These are phyloP conservation scores for Fonsecaea multimorphosa DNA, from an alignment of 2,329 filamentous ascomycete genomes.

Conservation along the genomic window DNA sequence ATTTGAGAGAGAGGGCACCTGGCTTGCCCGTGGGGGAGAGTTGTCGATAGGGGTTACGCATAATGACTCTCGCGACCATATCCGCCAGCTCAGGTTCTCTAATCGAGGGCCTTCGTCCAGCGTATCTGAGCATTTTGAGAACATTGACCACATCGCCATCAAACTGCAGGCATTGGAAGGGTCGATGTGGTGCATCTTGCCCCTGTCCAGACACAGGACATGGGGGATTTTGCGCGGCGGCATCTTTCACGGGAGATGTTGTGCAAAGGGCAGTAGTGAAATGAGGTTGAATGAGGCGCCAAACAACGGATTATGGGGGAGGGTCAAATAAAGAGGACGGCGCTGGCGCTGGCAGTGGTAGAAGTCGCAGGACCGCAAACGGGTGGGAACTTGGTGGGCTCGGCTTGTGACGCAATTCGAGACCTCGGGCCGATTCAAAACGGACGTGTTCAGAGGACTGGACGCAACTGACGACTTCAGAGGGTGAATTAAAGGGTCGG, in stretches of 20 bases:
- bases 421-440: constrained; percentile 28
- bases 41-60: constrained; percentile 63
- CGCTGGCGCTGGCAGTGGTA: constrained; percentile 12
- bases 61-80: constrained; percentile 93
- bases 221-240: constrained; percentile 76
- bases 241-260: constrained; percentile 62
- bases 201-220: constrained; percentile 88
- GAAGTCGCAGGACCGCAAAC: constrained; percentile 16
- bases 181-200: constrained; percentile 92
- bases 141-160: constrained; percentile 97
- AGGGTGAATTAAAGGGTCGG: neutral
- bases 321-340: constrained; percentile 8
- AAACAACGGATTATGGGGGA: constrained; percentile 8
- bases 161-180: constrained; percentile 90
- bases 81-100: constrained; percentile 93
- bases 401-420: constrained; percentile 36
- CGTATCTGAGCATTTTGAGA: constrained; percentile 91
- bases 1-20: constrained; percentile 74
- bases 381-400: constrained; percentile 24
- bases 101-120: constrained; percentile 90
- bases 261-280: neutral
- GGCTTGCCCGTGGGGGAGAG: constrained; percentile 47
- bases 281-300: constrained; percentile 6
- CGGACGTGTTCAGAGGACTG: constrained; percentile 22
- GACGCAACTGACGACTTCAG: constrained; percentile 3